Conservation (phyloP, 1,139 yeast species). For the Debaryomycetaceae sp. region DNA sequence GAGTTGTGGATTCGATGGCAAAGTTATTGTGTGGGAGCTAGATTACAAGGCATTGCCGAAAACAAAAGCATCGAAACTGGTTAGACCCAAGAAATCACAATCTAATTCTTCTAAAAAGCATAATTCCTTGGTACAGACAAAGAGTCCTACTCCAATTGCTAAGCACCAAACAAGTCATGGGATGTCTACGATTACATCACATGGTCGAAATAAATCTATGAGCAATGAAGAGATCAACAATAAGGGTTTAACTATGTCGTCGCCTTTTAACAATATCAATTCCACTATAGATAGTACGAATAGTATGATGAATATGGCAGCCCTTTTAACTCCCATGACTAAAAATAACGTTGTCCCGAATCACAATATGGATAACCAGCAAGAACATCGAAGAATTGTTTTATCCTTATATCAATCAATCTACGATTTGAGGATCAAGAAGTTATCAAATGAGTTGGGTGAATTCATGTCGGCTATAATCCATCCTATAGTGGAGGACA, state of each 20-base stretch:
- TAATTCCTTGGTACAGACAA: not conserved
- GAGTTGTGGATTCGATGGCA: slow-evolving; percentile 71
- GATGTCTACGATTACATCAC: slow-evolving; percentile 3
- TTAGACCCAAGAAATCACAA: slow-evolving; percentile 7
- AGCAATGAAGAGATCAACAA: slow-evolving; percentile 8
- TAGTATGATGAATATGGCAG: slow-evolving; percentile 9
- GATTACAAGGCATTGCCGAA: slow-evolving; percentile 59
- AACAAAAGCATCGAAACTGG: slow-evolving; percentile 22
- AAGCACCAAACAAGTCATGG: slow-evolving; percentile 1
- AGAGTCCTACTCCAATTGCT: slow-evolving; percentile 11
- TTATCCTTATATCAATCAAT: slow-evolving; percentile 33
- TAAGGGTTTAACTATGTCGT: slow-evolving; percentile 4
- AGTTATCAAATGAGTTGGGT: slow-evolving; percentile 20
- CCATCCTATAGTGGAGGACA: slow-evolving; percentile 39
- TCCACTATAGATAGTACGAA: slow-evolving; percentile 5
- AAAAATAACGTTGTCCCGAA: not conserved
- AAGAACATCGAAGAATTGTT: slow-evolving; percentile 21
- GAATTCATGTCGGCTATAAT: slow-evolving; percentile 22
- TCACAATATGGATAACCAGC: slow-evolving; percentile 2
- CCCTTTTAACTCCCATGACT: slow-evolving; percentile 7
- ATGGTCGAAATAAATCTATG: slow-evolving; percentile 9
- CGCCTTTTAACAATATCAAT: slow-evolving; percentile 1
- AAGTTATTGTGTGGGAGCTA: slow-evolving; percentile 69
- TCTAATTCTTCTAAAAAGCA: slow-evolving; percentile 1
- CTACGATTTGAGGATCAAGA: slow-evolving; percentile 31